Base-by-base conservation (phyloP, 2,329 filamentous ascomycete species). In the Diaporthe helianthi region DNA sequence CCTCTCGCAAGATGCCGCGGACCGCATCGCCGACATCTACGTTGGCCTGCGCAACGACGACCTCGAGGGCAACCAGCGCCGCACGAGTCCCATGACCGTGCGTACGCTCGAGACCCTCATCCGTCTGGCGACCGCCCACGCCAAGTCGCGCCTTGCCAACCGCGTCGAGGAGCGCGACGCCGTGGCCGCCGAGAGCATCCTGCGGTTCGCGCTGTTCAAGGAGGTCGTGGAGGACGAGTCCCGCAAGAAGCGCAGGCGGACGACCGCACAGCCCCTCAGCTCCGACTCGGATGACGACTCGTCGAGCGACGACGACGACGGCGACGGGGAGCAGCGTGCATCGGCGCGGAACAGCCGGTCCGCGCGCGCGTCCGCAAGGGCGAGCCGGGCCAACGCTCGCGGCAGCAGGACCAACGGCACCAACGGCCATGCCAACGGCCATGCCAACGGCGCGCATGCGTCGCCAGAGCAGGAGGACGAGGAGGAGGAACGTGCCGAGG, bases 91-190 rank as follows among this genome's bases (percentile, higher is more conserved):
- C 5, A 93, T 99, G 85, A 99, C 96, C 12, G 95, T 97, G 8
- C 93, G 96, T 90, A 98, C 95, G 2, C 85, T 99, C 19, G 96
- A 99, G 81, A 99, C 96, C 0, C 86, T 99, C n/a, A 98, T 99
- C 78, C 96, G 96, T 89, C 86, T 99, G 22, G 93, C 96, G 6
- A 98, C 95, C 0, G 96, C 96, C 1, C 96, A 99, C 75, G 96
- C 96, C 71, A 99, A 98, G 81, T 89, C 94, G 8, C 89, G 96
- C 36, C 85, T 99, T 8, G 97, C 94, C 1, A 94, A 89, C 76
- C 86, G 93, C 49, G 93, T 99, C 3, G 94, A 98, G 73, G 92
- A 97, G 78, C 90, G 91, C 67, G 96, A 99, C 79, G 94, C 95
- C 1, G 83, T 92, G 65, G 90, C 94, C 41, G 96, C 96, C 12